Base-by-base conservation (phyloP, 1,139 yeast genomes). In the Kluyveromyces marxianus region DNA sequence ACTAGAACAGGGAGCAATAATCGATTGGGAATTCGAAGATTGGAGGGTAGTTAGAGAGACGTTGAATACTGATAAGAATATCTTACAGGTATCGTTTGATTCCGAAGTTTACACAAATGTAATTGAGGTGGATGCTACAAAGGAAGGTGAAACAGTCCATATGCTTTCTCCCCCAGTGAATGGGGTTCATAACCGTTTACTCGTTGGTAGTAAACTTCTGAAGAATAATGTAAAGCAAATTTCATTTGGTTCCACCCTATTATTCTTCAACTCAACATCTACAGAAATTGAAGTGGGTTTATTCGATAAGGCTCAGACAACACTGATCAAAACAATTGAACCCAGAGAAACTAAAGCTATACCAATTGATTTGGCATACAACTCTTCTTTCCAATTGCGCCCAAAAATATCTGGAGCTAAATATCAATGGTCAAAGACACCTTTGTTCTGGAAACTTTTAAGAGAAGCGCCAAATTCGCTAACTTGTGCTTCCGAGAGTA, bases 1-100 rank as follows among this genome's bases (percentile, higher is more conserved):
- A 0, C 63, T 89, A 26, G 69, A 69, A 41, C 74, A 81, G 39
- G 75, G 77, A 3, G 76, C 75, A 4, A 67, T 68, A 5, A 66
- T 78, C 7, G 84, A 90, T 0, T 94, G 97, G 97, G 81, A 92
- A 38, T 94, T 94, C 69, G 95, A 90, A 58, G 96, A 92, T 59
- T 92, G 97, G 97, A 75, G 86, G 51, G 75, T 75, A 32, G 78
- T 89, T 25, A 81, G 98, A 63, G 96, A 92, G 58, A 80, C 81
- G 49, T 69, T 89, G 48, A 82, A 79, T 51, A 78, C 86, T 2
- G 77, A 75, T 27, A 72, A 71, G 25, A 83, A 81, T 37, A 69
- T 74, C 2, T 66, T 90, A 37, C 90, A 84, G 0, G 73, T 89
- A 24, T 42, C 76, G 3, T 78, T 72, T 41, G 75, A 87, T 0